Base-by-base conservation (phyloP, 768 basidiomycete species). In the Amanita rubescens region DNA sequence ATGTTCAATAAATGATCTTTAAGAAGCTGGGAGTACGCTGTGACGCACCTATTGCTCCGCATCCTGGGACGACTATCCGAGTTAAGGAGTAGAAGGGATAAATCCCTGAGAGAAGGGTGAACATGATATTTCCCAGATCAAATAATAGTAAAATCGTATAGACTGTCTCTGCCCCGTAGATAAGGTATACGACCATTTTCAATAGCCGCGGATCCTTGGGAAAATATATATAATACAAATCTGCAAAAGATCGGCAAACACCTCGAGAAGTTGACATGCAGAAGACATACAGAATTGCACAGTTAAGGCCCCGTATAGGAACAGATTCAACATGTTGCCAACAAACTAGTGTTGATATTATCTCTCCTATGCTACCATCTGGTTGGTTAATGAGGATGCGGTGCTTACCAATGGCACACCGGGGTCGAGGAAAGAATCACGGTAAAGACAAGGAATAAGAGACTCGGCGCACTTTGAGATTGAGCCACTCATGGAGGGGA, bases 221-320 rank as follows among this genome's bases (percentile, higher is more conserved):
- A 33, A 60, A 62, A 12, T 54, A 55, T 11, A 55, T 19, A 35
- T 56, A 59, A 44, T 60, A 62, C 5, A 57, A 14, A 45, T 60
- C 59, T 60, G 50, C 5, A 14, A 10, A 6, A 11, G 5, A 32
- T 37, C 4, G 34, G 47, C 2, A 11, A 10, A n/a, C n/a, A n/a
- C n/a, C 10, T 7, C 14, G 20, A 9, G n/a, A 9, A 27, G 17
- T 15, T 14, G 34, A 32, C 19, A 33, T 34, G n/a, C n/a, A 24
- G 19, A 30, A 8, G 37, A 60, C 52, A 42, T 20, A 53, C 52
- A 53, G 22, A 45, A 10, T 34, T 53, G 52, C 19, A 53, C 52
- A 20, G 20, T 53, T n/a, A 53, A 42, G 12, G 34, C 34, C 3
- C 52, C 52, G 19, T 53, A 45, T 24, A 53, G 32, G 41, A 20